Evolutionary conservation across 345 rosid genomes (phyloP), one percentile per base, ranked within the genome.

Genomic region (Aquilaria sinensis): DNA sequence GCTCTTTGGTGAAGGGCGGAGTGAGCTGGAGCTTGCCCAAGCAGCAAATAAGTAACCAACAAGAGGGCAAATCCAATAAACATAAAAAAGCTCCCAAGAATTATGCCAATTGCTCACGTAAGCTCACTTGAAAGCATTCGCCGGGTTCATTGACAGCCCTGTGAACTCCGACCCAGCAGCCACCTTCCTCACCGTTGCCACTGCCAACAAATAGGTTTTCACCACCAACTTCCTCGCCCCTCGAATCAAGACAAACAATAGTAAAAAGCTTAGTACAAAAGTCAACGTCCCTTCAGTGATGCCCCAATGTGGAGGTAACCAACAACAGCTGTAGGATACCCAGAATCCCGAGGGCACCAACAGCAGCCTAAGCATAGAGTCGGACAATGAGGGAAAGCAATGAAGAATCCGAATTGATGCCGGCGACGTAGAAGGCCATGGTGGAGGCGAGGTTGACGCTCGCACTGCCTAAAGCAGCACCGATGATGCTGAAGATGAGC

Each of bases 81-180:
- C 96, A 67, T 80, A 88, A 58, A 74, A 72, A 46, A 75, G 74
- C 65, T 85, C 86, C 96, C 92, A 81, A 52, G 81, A 70, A 66
- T 80, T 67, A 57, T 85, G 86, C 82, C 86, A 45, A 10, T 77
- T 77, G 73, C 78, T 75, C 43, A 78, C 68, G 63, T 77, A 85
- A 12, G 96, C 96, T 92, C 96, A 85, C 5, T 87, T 92, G 57
- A 75, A 83, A 2, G 96, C 96, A 73, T 75, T 81, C 3, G 92
- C 87, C 5, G 96, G 96, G 59, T 88, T 88, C 83, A 88, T 75
- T 47, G 85, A 73, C 62, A 89, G 86, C 14, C 96, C 96, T 0
- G 96, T 88, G 68, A 74, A 88, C 15, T 65, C 52, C 0, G 83
- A 69, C 12, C 96, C 92, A 0, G 69, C 43, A 7, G 66, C 29